Conservation (phyloP, 441 rosid genomes). For the Brassica balearica region DNA sequence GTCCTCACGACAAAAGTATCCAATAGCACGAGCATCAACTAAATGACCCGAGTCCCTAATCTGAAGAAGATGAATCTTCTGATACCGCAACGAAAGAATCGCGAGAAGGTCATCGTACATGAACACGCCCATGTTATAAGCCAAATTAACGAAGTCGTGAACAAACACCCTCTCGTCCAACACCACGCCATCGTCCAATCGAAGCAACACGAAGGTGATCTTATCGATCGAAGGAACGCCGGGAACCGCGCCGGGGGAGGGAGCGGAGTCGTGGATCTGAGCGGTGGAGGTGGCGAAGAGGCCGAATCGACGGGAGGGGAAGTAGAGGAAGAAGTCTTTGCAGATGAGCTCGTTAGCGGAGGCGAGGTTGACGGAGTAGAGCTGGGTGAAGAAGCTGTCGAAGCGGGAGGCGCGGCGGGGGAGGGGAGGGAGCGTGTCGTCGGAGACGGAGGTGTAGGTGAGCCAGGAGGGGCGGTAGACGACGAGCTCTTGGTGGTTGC, state of each 20-base stretch:
- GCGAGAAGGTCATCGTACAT: slow-evolving; percentile 93
- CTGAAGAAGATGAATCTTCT: slow-evolving; percentile 87
- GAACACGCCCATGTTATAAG: slow-evolving; percentile 83
- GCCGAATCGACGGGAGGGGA: slow-evolving; percentile 70
- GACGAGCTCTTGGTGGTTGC: slow-evolving; percentile 82
- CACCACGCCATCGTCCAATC: slow-evolving; percentile 86
- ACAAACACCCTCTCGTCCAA: slow-evolving; percentile 85
- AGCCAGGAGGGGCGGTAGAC: slow-evolving; percentile 93
- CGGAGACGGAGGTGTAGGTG: slow-evolving; percentile 63
- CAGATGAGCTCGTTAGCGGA: slow-evolving; percentile 84
- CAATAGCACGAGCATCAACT: slow-evolving; percentile 90
- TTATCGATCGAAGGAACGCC: slow-evolving; percentile 91
- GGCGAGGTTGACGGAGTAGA: slow-evolving; percentile 77
- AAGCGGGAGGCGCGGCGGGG: slow-evolving; percentile 74
- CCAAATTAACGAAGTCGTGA: slow-evolving; percentile 81
- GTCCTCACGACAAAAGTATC: slow-evolving; percentile 85
- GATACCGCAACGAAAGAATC: slow-evolving; percentile 83
- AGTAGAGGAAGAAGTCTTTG: slow-evolving; percentile 90
- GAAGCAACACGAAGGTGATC: slow-evolving; percentile 81
- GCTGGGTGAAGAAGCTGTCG: slow-evolving; percentile 87
- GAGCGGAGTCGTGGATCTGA: slow-evolving; percentile 84
- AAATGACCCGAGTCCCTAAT: slow-evolving; percentile 90
- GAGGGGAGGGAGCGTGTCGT: slow-evolving; percentile 47
- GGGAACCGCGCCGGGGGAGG: slow-evolving; percentile 70
- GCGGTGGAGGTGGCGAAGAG: slow-evolving; percentile 92